These are phyloP conservation scores for Lolium multiflorum DNA, from an alignment of 176 grass and related monocot genomes.

Conservation along the genomic window DNA sequence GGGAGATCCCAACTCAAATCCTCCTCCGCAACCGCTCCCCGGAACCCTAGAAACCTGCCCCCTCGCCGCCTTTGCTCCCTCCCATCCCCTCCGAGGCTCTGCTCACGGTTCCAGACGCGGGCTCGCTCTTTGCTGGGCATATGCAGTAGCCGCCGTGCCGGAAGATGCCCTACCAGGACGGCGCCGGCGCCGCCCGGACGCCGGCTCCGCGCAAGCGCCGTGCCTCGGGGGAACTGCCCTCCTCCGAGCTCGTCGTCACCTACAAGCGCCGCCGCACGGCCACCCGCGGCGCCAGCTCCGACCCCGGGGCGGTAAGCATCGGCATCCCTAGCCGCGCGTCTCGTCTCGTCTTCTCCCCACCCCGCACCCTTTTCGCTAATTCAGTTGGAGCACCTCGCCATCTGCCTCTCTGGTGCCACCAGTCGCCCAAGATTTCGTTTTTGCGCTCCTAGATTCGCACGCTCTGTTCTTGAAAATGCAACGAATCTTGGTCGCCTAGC, in stretches of 20 bases:
- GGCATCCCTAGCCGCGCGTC: background rate
- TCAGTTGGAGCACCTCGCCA: background rate
- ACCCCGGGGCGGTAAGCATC: slow-evolving; percentile 23
- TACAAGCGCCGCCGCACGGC: slow-evolving; percentile 56
- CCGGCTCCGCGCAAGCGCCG: slow-evolving; percentile 42
- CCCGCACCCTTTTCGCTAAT: background rate
- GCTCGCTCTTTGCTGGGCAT: slow-evolving; percentile 10
- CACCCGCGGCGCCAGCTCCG: background rate
- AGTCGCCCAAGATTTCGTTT: slow-evolving; percentile 10
- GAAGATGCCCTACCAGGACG: slow-evolving; percentile 38
- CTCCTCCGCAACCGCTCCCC: slow-evolving; percentile 2
- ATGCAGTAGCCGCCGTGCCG: slow-evolving; percentile 3
- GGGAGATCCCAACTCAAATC: slow-evolving; percentile 33
- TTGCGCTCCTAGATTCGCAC: slow-evolving; percentile 31
- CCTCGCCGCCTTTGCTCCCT: background rate
- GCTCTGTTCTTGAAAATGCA: slow-evolving; percentile 4
- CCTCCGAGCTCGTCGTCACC: slow-evolving; percentile 37
- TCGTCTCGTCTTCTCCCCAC: background rate
- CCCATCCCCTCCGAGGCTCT: background rate
- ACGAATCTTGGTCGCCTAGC: background rate
- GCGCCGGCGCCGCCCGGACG: slow-evolving; percentile 24
- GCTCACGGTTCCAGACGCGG: background rate
- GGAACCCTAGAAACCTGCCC: slow-evolving; percentile 26
- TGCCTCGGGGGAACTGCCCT: background rate
- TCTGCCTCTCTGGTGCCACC: background rate